phyloP scores from a whole-genome alignment of 1,139 yeast genomes.

The Taphrina confusa region DNA sequence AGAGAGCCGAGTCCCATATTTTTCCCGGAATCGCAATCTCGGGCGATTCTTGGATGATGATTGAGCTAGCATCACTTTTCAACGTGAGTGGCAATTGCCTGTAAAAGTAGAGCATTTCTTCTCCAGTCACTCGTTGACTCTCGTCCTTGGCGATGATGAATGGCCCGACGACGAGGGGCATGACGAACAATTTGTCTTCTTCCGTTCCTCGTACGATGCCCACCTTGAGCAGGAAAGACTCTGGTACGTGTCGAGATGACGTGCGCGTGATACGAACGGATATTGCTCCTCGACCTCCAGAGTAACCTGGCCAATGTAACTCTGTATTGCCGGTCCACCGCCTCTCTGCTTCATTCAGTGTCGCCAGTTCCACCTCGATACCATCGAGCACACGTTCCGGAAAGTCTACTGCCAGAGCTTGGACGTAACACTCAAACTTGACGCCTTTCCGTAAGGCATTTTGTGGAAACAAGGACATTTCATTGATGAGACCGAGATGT shows the following conservation, averaged over 20 bases:
- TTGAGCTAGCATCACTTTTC: not conserved
- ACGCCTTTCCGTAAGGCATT: conserved; percentile 22
- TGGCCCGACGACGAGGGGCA: conserved; percentile 38
- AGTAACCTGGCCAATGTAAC: conserved; percentile 11
- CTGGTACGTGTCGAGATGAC: not conserved
- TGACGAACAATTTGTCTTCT: not conserved
- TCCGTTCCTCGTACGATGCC: not conserved
- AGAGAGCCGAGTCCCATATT: conserved; percentile 41
- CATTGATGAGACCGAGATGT: conserved; percentile 39
- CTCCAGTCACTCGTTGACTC: not conserved
- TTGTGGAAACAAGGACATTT: conserved; percentile 39
- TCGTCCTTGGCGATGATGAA: not conserved
- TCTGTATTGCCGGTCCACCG: not conserved
- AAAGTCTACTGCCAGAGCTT: not conserved
- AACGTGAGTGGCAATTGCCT: conserved; percentile 1
- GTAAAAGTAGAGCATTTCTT: conserved; percentile 28
- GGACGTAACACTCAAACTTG: conserved; percentile 1
- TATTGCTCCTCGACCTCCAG: conserved; percentile 17
- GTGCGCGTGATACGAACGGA: not conserved
- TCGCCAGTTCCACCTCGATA: conserved; percentile 4
- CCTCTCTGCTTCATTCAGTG: not conserved
- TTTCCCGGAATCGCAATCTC: conserved; percentile 39
- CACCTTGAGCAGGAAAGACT: conserved; percentile 2
- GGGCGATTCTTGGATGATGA: conserved; percentile 33
- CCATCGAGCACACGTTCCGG: not conserved